These are phyloP conservation scores for Anisodus acutangulus DNA, from an alignment of 257 asterid genomes.

Conservation along the genomic window DNA sequence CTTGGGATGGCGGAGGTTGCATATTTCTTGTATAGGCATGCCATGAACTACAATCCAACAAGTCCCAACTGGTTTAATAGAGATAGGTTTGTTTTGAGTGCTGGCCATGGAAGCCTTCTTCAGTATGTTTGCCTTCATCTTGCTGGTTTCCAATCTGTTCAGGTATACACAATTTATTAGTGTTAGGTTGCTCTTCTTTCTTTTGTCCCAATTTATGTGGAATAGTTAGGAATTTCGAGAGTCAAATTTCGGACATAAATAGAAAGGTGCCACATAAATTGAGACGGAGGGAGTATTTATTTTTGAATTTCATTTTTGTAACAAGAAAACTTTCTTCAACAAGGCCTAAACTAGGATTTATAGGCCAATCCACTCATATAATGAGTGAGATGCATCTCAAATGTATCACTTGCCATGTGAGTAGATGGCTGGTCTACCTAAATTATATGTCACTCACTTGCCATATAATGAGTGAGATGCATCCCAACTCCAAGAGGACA, in stretches of 20 bases:
- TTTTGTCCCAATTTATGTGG: too few relatives aligned
- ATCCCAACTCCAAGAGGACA: not conserved
- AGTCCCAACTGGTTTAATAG: slow-evolving; percentile 58
- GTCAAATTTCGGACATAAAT: too few relatives aligned
- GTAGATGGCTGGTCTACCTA: not conserved
- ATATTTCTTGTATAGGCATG: slow-evolving; percentile 52
- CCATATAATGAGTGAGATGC: too few relatives aligned
- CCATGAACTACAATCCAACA: slow-evolving; percentile 44
- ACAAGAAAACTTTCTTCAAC: not conserved
- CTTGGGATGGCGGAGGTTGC: slow-evolving; percentile 58
- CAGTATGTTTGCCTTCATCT: slow-evolving; percentile 69
- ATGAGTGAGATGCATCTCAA: not conserved
- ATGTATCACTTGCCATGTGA: not conserved
- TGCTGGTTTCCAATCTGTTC: slow-evolving; percentile 59
- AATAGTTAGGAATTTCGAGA: too few relatives aligned
- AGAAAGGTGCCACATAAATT: too few relatives aligned
- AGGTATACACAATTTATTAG: slow-evolving; percentile 39
- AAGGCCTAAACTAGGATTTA: not conserved
- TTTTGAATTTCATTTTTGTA: too few relatives aligned
- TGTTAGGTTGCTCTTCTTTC: not conserved
- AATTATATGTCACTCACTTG: not conserved
- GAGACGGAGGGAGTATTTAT: too few relatives aligned
- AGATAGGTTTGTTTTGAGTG: slow-evolving; percentile 64
- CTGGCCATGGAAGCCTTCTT: slow-evolving; percentile 65
- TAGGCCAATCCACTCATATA: not conserved